Evolutionary conservation across 306 rosid species (phyloP), one percentile per base, ranked within the genome.

Genomic region (Lathyrus aphaca): DNA sequence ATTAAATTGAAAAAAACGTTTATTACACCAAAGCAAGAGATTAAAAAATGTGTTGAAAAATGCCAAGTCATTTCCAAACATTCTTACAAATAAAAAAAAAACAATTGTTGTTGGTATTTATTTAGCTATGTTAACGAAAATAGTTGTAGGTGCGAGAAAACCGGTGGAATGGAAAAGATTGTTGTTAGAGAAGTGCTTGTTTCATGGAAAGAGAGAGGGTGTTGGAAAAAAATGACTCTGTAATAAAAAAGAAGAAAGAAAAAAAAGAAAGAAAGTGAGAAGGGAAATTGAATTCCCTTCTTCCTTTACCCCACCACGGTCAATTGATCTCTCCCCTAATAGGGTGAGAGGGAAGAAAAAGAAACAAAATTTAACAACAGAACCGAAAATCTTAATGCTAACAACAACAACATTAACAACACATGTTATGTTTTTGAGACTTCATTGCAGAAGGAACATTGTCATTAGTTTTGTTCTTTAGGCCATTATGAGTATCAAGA

Each of bases 281-380:
- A 69, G 74, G 80, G 67, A 67, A 74, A 65, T 65, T 70, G 63
- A 73, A 60, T 46, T 79, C 82, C 79, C 82, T 67, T 73, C 82
- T 68, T 72, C 71, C 60, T 77, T 57, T 65, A 50, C 74, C 10
- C n/a, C 56, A 17, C 27, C 76, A 54, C 54, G 60, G 70, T 68
- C 60, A 35, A 43, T 73, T 66, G 35, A 64, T 83, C 73, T 76
- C 78, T 7, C 76, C 60, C 81, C 71, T 73, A 19, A 5, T 15
- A 73, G 66, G 76, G 74, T 66, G 82, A 66, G 82, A 65, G 60
- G 64, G 64, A 10, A 27, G 27, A 27, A 8, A 10, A 0, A n/a
- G n/a, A n/a, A n/a, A n/a, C n/a, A n/a, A 18, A 35, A 35, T 35
- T 35, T 42, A 61, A 76, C 5, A 2, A 62, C 2, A 17, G 39